Conservation (phyloP, 345 rosid species). For the Acer saccharum region DNA sequence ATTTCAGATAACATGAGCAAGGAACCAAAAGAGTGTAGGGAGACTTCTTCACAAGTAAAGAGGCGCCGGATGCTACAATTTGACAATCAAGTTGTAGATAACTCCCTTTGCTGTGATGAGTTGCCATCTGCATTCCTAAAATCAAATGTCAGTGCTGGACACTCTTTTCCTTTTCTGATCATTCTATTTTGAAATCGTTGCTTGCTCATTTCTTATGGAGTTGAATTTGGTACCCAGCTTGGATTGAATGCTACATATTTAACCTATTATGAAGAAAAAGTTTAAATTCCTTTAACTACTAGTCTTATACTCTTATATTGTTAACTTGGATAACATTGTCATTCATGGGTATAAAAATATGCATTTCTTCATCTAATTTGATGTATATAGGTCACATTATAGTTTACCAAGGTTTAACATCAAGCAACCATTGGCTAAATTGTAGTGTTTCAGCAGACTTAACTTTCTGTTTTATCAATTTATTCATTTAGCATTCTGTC, state of each 20-base stretch:
- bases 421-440: neutral
- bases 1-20: slow-evolving; percentile 50
- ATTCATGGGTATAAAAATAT: neutral
- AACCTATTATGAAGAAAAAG: neutral
- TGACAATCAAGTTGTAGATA: slow-evolving; percentile 52
- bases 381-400: neutral
- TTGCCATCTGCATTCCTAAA: slow-evolving; percentile 63
- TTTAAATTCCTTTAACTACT: neutral
- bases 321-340: neutral
- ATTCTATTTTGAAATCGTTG: neutral
- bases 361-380: neutral
- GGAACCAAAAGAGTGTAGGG: slow-evolving; percentile 53
- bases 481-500: too few relatives aligned
- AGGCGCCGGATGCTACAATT: slow-evolving; percentile 93
- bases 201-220: neutral
- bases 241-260: neutral
- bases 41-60: slow-evolving; percentile 59
- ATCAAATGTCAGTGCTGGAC: slow-evolving; percentile 55
- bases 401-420: neutral
- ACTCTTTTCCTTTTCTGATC: slow-evolving; percentile 8
- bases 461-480: too few relatives aligned
- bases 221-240: neutral
- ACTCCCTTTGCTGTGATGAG: slow-evolving; percentile 60
- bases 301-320: neutral
- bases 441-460: neutral